A percentile compares a stretch with the other conserved stretches of the same genome.
Evolutionary conservation across 148 eudicot genomes (phyloP).

Genomic region (Vaccinium macrocarpon): DNA sequence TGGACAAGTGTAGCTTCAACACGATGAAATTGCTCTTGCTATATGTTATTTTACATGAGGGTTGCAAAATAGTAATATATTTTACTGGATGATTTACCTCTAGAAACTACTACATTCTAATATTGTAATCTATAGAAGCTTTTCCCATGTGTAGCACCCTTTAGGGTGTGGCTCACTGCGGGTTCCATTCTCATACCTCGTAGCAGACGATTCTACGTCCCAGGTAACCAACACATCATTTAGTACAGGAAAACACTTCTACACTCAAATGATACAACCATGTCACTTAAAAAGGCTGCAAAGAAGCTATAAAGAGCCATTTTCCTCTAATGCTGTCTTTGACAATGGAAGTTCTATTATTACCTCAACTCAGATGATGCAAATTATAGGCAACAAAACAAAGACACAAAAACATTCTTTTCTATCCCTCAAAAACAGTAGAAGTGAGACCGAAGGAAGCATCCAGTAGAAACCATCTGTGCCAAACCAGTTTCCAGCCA

Average conservation of each 20-base stretch:
- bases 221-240: background rate
- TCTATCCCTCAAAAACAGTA: background rate
- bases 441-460: background rate
- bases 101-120: background rate
- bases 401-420: background rate
- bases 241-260: background rate
- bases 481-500: background rate
- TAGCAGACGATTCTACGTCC: background rate
- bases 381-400: background rate
- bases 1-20: background rate
- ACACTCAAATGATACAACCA: background rate
- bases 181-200: background rate
- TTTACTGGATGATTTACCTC: background rate
- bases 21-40: background rate
- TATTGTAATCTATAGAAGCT: background rate
- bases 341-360: background rate
- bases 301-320: background rate
- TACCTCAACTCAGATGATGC: background rate
- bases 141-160: background rate
- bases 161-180: background rate
- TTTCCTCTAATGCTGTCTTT: background rate
- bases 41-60: too few relatives aligned
- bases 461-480: background rate
- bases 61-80: too few relatives aligned
- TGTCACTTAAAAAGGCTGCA: background rate